Evolutionary conservation across 140 eudicot species (phyloP).

Genomic region (Senecio squalidus): DNA sequence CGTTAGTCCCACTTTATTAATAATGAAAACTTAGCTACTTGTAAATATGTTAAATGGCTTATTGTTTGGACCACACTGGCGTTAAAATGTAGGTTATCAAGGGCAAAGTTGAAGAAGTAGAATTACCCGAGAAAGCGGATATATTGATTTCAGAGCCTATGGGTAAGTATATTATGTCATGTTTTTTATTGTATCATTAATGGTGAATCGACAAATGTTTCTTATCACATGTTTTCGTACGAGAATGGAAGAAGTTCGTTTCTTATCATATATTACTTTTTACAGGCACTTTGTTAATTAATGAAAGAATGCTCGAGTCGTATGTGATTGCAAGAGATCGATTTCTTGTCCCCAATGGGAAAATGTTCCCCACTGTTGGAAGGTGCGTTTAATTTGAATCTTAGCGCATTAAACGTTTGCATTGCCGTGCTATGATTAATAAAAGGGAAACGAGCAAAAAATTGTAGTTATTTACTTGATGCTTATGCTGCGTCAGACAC

Average conservation of each 20-base stretch:
- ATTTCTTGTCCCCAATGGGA: conserved; percentile 88
- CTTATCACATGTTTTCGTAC: background rate
- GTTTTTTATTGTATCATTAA: background rate
- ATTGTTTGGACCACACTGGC: conserved; percentile 7
- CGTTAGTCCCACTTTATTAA: conserved; percentile 35
- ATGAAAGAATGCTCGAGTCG: conserved; percentile 97
- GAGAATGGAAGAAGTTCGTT: background rate
- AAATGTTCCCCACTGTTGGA: conserved; percentile 94
- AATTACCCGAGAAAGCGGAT: conserved; percentile 93
- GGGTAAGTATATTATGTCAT: conserved; percentile 47
- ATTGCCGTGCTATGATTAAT: background rate
- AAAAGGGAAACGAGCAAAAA: background rate
- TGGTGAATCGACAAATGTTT: background rate
- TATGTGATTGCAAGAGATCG: conserved; percentile 98
- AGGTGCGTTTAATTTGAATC: conserved; percentile 43
- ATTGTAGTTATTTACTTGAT: background rate
- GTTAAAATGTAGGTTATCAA: conserved; percentile 57
- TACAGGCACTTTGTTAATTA: conserved; percentile 83
- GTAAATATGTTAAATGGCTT: conserved; percentile 16
- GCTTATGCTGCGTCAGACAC: background rate
- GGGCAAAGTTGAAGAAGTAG: conserved; percentile 97
- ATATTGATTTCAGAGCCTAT: conserved; percentile 95
- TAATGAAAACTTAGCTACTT: background rate
- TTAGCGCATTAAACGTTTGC: background rate
- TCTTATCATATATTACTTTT: background rate